A percentile compares a stretch with the other conserved stretches of the same genome.
phyloP scores from a whole-genome alignment of 208 protist species.

The Endotrypanum monterogeii region DNA sequence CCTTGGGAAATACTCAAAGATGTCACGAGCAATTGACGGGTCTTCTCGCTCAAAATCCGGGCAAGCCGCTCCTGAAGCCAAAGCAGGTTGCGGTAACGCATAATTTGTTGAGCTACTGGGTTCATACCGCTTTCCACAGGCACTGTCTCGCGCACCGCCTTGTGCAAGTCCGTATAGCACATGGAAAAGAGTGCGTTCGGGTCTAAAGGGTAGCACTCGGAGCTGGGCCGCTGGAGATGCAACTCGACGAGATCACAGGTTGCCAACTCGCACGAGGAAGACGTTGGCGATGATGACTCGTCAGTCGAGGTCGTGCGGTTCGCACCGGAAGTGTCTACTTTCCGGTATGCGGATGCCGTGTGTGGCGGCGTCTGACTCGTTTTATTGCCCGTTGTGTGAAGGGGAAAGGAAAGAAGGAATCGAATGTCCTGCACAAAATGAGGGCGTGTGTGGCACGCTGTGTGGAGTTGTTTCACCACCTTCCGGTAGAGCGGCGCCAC shows the following conservation, averaged over 20 bases:
- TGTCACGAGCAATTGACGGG: constrained; percentile 31
- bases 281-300: neutral
- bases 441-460: constrained; percentile 37
- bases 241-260: constrained; percentile 3
- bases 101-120: constrained; percentile 31
- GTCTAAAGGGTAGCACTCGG: constrained; percentile 39
- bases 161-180: constrained; percentile 38
- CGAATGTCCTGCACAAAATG: constrained; percentile 79
- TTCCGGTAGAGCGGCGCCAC: constrained; percentile 55
- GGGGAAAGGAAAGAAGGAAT: constrained; percentile 74
- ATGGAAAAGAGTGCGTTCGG: constrained; percentile 27
- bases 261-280: neutral
- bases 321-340: neutral
- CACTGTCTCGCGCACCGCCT: constrained; percentile 2
- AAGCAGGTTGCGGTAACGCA: constrained; percentile 56
- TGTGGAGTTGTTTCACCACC: constrained; percentile 61
- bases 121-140: constrained; percentile 8
- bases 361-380: neutral
- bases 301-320: neutral
- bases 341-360: neutral
- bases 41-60: constrained; percentile 40
- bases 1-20: constrained; percentile 42
- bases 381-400: constrained; percentile 8
- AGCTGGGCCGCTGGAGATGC: constrained; percentile 26
- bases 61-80: constrained; percentile 63